Evolutionary conservation across 495 filamentous ascomycete genomes (phyloP).

Genomic region (Aspergillus homomorphus): DNA sequence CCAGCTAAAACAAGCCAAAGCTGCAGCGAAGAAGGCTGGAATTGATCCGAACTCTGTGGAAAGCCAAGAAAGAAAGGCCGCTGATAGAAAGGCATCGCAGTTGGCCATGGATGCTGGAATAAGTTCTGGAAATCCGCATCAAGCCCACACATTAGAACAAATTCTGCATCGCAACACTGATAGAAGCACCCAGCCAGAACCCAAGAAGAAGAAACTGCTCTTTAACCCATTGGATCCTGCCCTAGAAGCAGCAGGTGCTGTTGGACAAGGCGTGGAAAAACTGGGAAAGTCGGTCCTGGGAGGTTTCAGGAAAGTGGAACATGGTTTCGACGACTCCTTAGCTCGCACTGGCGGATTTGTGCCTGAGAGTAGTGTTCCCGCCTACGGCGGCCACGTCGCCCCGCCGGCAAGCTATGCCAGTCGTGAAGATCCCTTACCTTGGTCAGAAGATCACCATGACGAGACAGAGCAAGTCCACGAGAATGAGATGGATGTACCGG

Average conservation of each 20-base stretch:
- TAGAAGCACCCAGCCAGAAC: conserved; percentile 22
- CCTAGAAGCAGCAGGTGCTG: conserved; percentile 42
- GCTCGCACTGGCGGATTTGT: conserved; percentile 54
- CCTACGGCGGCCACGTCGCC: neutral
- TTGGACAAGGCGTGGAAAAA: conserved; percentile 62
- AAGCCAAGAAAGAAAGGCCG: conserved; percentile 33
- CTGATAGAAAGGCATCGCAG: conserved; percentile 55
- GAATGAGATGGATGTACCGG: neutral
- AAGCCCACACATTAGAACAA: conserved; percentile 69
- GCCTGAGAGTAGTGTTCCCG: conserved; percentile 1
- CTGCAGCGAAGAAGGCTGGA: conserved; percentile 61
- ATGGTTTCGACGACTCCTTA: conserved; percentile 44
- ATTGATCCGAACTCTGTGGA: conserved; percentile 53
- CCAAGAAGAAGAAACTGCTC: conserved; percentile 22
- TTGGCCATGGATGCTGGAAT: conserved; percentile 68
- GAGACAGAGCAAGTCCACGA: neutral
- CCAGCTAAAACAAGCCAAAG: conserved; percentile 62
- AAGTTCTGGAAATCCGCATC: conserved; percentile 79
- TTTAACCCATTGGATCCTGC: conserved; percentile 38
- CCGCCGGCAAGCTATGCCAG: neutral
- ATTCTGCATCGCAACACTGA: conserved; percentile 41
- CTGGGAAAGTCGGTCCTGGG: conserved; percentile 54
- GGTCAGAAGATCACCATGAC: neutral
- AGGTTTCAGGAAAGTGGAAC: conserved; percentile 46
- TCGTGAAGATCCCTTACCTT: neutral